Evolutionary conservation across 176 grass and related monocot species (phyloP), one percentile per base, ranked within the genome.

Genomic region (Rhipidocladum racemiflorum): DNA sequence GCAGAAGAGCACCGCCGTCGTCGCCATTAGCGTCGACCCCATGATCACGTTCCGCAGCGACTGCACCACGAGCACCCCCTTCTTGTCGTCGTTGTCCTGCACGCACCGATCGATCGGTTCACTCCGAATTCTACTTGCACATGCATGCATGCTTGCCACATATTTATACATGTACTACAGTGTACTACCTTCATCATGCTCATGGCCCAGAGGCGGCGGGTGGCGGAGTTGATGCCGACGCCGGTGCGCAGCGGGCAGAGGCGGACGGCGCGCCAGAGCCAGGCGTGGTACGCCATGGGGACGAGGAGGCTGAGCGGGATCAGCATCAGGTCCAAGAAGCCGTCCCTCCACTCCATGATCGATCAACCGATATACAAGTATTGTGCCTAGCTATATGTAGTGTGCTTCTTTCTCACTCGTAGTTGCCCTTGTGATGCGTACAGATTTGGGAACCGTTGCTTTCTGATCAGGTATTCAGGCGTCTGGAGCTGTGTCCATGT

Each of bases 21-120:
- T 99, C 17, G 79, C 96, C 96, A 99, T 93, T 75, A 99, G 89
- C 55, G 91, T 95, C 11, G 90, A 91, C 4, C 96, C 96, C 96
- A 99, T 99, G 81, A 99, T 93, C 16, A 90, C 89, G 72, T 99
- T 99, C 40, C 96, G 84, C 6, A 99, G 25, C 13, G 91, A 93
- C 76, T 99, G 96, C 86, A 99, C 96, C 34, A 92, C 96, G 55
- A 92, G 70, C 51, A 99, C 90, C 36, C 77, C 94, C 48, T 99
- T 91, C 91, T 95, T 99, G 11, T 89, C 90, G 50, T 88, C 90
- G 50, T 88, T 91, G 67, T 99, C 95, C 92, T 92, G 76, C 48
- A 13, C 18, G 21, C 25, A 45, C 6, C 12, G 1, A 56, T 21
- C 11, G 23, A 3, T 43, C 66, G 8, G 8, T 68, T 21, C 36